Evolutionary conservation across 495 filamentous ascomycete genomes (phyloP).

Genomic region (Lasiosphaeriaceae sp.): DNA sequence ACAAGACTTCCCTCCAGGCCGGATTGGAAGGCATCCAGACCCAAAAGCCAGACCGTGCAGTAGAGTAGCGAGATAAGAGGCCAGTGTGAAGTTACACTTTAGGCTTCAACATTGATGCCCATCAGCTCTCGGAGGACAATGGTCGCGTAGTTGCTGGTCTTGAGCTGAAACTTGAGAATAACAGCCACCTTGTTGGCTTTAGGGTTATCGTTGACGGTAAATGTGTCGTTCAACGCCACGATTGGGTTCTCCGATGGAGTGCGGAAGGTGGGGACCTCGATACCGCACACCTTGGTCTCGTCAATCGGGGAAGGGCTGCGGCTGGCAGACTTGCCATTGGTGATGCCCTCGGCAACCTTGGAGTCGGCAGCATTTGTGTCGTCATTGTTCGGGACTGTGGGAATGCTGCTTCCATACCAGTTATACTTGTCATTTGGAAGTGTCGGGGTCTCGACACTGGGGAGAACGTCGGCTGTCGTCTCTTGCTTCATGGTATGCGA

Average conservation of each 20-base stretch:
- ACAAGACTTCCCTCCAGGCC: background rate
- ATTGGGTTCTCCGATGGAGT: constrained; percentile 27
- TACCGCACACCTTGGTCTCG: constrained; percentile 4
- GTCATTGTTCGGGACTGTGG: background rate
- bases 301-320: background rate
- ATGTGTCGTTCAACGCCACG: constrained; percentile 1
- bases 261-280: constrained; percentile 17
- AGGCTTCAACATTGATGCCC: constrained; percentile 22
- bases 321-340: constrained; percentile 1
- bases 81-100: too few relatives aligned
- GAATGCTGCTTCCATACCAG: constrained; percentile 1
- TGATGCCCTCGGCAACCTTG: background rate
- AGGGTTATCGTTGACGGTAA: constrained; percentile 14
- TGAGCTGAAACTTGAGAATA: constrained; percentile 79
- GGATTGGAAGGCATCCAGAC: background rate
- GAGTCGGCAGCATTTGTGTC: background rate
- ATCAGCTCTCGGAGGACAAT: constrained; percentile 84
- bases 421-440: background rate
- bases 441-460: too few relatives aligned
- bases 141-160: constrained; percentile 87
- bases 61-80: background rate
- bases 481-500: too few relatives aligned
- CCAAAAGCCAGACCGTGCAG: background rate
- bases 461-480: too few relatives aligned
- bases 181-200: constrained; percentile 65